Evolutionary conservation across 169 alveolate genomes (phyloP).

Genomic region (Plasmodium reichenowi): DNA sequence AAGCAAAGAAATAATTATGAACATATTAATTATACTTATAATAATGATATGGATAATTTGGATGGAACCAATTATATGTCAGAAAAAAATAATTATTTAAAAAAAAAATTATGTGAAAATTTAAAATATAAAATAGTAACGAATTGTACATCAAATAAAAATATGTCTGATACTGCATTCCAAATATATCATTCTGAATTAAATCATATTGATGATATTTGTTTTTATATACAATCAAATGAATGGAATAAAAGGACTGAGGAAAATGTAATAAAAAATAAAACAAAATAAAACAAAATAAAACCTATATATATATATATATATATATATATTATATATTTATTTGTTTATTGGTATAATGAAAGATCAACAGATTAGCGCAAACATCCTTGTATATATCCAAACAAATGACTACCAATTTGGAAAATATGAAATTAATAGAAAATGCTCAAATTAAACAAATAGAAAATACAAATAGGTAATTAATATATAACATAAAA

Average conservation of each 20-base stretch:
- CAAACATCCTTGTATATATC: conserved; percentile 63
- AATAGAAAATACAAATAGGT: conserved; percentile 77
- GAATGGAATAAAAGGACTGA: conserved; percentile 88
- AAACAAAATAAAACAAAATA: not conserved
- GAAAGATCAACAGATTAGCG: conserved; percentile 58
- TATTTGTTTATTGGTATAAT: not conserved
- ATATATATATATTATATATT: not conserved
- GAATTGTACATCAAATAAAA: conserved; percentile 79
- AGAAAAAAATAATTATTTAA: conserved; percentile 10
- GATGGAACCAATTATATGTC: not conserved
- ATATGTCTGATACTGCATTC: conserved; percentile 87
- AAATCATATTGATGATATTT: conserved; percentile 87
- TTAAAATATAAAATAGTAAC: conserved; percentile 83
- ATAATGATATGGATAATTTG: not conserved
- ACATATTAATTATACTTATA: not conserved
- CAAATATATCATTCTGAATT: conserved; percentile 87
- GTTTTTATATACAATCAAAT: conserved; percentile 85
- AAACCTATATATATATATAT: not conserved
- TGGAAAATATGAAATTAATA: conserved; percentile 73
- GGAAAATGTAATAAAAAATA: conserved; percentile 75
- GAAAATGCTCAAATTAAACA: conserved; percentile 74
- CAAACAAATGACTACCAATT: conserved; percentile 74
- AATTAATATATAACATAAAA: not conserved
- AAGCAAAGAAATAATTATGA: conserved; percentile 1
- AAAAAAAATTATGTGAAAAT: conserved; percentile 78